Conservation (phyloP, 1,284 basidiomycete genomes). For the Ceratobasidium sp. region DNA sequence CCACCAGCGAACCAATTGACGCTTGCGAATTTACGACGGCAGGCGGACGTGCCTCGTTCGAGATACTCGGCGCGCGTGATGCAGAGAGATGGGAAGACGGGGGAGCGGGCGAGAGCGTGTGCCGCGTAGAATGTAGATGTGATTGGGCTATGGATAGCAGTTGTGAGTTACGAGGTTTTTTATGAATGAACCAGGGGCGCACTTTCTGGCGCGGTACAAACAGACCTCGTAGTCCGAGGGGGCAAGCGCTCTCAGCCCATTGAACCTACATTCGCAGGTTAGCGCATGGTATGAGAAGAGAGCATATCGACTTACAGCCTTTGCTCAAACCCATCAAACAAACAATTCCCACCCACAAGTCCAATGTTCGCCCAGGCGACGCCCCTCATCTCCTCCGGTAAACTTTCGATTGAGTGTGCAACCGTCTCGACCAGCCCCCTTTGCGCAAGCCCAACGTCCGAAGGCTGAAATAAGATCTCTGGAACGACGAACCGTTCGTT, state of each 20-base stretch:
- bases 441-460: constrained; percentile 87
- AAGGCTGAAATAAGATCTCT: constrained; percentile 88
- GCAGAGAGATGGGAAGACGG: constrained; percentile 63
- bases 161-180: constrained; percentile 18
- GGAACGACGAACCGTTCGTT: constrained; percentile 92
- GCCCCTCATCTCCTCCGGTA: constrained; percentile 82
- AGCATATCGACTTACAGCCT: constrained; percentile 68
- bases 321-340: constrained; percentile 76
- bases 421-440: constrained; percentile 80
- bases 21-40: constrained; percentile 69
- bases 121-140: constrained; percentile 78
- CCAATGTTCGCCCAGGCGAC: constrained; percentile 96
- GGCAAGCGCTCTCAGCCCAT: constrained; percentile 79
- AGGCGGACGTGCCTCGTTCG: constrained; percentile 79
- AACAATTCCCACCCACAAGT: constrained; percentile 84
- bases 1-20: constrained; percentile 10
- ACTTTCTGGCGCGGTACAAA: constrained; percentile 80
- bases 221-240: constrained; percentile 78
- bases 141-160: constrained; percentile 65
- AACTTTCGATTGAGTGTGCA: constrained; percentile 74
- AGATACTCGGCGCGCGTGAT: constrained; percentile 84
- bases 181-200: constrained; percentile 54
- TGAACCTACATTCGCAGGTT: constrained; percentile 53
- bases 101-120: constrained; percentile 65
- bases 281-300: constrained; percentile 46